phyloP scores from a whole-genome alignment of 345 rosid genomes.

The Passiflora organensis region DNA sequence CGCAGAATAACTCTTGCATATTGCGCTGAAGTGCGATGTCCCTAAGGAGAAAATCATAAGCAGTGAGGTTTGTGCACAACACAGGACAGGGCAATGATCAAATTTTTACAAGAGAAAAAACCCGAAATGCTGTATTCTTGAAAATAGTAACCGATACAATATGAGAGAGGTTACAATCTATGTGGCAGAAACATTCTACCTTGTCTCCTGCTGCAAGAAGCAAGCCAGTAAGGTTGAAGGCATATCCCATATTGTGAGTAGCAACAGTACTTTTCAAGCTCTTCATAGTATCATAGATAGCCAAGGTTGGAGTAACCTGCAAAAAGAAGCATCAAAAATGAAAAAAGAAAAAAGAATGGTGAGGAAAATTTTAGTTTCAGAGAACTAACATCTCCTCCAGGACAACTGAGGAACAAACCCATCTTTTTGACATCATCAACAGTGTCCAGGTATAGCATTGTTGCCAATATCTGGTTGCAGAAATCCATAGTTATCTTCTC shows the following conservation, averaged over 20 bases:
- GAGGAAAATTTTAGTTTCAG: conserved; percentile 10
- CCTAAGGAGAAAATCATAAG: conserved; percentile 30
- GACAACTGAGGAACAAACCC: conserved; percentile 64
- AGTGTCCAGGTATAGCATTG: conserved; percentile 87
- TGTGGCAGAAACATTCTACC: conserved; percentile 27
- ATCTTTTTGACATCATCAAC: conserved; percentile 62
- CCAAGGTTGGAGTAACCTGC: conserved; percentile 81
- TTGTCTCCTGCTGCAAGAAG: conserved; percentile 88
- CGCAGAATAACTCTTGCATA: conserved; percentile 61
- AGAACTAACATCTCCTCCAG: conserved; percentile 83
- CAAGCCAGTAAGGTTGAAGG: conserved; percentile 83
- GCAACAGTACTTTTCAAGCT: conserved; percentile 76
- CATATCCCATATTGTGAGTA: conserved; percentile 70
- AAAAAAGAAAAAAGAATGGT: background rate
- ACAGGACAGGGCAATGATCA: background rate
- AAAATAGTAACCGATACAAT: background rate
- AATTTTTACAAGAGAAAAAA: background rate
- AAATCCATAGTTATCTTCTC: conserved; percentile 71
- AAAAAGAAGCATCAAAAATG: conserved; percentile 4
- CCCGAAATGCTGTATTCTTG: background rate
- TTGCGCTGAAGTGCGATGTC: conserved; percentile 67
- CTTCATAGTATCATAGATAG: conserved; percentile 81
- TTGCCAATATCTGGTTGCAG: conserved; percentile 85
- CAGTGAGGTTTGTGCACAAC: background rate
- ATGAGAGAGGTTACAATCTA: background rate